Base-by-base conservation (phyloP, 2,329 filamentous ascomycete genomes). In the Colletotrichum falcatum region DNA sequence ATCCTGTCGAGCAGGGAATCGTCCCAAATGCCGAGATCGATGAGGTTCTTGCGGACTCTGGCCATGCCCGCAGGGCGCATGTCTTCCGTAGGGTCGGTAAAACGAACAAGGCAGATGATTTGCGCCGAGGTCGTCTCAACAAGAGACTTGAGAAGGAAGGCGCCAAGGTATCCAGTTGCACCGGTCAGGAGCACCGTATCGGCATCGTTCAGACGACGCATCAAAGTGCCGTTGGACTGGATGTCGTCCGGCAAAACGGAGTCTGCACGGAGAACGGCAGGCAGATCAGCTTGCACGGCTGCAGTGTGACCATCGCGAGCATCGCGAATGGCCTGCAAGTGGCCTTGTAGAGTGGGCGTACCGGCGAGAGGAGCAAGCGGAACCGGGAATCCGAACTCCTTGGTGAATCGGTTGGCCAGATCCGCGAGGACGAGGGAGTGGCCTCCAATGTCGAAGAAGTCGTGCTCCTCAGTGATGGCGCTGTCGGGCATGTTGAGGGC, bases 371-470 rank as follows among this genome's bases (percentile, higher is more conserved):
- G 90, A 61, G 87, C 88, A 23, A 95, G 85, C 2, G 92, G 90
- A 1, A 95, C 88, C 0, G 90, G 87, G 77, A 95, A 92, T 5
- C 92, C 92, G 75, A 94, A 94, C 0, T 86, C 87, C 69, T 88
- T 88, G 0, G 91, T 90, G 18, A 95, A 78, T 42, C 89, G 88
- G 33, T 89, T 90, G n/a, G 92, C 89, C 33, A 95, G 85, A 71
- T 94, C 91, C 0, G 93, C 93, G n/a, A 95, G 87, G 2, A 90
- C 89, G 63, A 95, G 82, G 0, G 92, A 94, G 79, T 95, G 93
- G 0, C 93, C 93, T 44, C 93, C 93, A 1, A 95, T 83, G 71
- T 95, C 93, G 77, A 95, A 95, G 80, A 95, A 95, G 78, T 90
- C 91, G 78, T 94, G 90, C 72, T 93, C 90, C 1, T 83, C 87